Percentiles rank a stretch among this genome's conserved stretches.
These are phyloP conservation scores for Sideroxylon spinosum DNA, from an alignment of 179 eudicot genomes.

Conservation along the genomic window DNA sequence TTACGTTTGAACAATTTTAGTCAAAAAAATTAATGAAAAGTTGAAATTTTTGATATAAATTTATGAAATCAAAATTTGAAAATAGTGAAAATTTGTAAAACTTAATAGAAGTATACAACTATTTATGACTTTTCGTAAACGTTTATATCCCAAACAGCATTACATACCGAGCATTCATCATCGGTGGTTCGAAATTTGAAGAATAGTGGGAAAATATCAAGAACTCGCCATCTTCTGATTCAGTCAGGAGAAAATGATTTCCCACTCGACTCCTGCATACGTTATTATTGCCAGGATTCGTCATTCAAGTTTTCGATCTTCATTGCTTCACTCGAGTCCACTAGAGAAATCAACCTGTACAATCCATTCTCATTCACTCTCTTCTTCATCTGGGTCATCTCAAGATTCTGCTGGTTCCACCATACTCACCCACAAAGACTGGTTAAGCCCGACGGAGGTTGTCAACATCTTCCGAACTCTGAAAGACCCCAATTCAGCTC, in stretches of 20 bases:
- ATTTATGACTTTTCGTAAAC: too few species aligned
- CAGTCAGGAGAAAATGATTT: conserved; percentile 15
- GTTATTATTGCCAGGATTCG: conserved; percentile 7
- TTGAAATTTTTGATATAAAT: too few species aligned
- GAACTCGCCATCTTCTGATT: too few species aligned
- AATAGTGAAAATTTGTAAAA: too few species aligned
- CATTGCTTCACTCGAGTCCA: conserved; percentile 13
- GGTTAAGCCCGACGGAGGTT: conserved; percentile 69
- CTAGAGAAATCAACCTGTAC: conserved; percentile 21
- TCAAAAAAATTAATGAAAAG: too few species aligned
- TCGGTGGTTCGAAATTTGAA: conserved; percentile 35
- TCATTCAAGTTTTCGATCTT: conserved; percentile 17
- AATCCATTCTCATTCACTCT: conserved; percentile 25
- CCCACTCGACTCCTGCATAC: not conserved
- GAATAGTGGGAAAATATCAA: too few species aligned
- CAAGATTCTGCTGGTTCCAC: conserved; percentile 17
- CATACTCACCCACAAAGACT: conserved; percentile 60
- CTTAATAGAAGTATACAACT: too few species aligned
- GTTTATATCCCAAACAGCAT: too few species aligned
- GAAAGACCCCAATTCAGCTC: conserved; percentile 47
- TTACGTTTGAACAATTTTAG: too few species aligned
- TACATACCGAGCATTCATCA: conserved; percentile 83
- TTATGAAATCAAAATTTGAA: too few species aligned
- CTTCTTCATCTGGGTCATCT: conserved; percentile 25
- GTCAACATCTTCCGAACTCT: conserved; percentile 52